A percentile compares a stretch with the other conserved stretches of the same genome.
Evolutionary conservation across 768 basidiomycete species (phyloP).

Genomic region (Bullera alba): DNA sequence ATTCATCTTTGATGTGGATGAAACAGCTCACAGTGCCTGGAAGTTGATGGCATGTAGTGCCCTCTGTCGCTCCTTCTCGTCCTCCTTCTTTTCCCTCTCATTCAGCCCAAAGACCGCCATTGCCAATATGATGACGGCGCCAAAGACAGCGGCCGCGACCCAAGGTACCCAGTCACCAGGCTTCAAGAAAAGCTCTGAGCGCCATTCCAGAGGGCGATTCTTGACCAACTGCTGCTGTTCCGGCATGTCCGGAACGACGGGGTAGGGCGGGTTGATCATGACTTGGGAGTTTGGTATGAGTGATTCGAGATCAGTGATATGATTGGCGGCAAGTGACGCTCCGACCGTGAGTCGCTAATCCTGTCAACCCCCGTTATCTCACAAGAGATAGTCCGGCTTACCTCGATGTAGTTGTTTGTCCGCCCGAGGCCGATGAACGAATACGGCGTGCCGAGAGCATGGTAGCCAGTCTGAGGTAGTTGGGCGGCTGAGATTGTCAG

Average conservation of each 20-base stretch:
- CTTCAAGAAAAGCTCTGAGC: conserved; percentile 76
- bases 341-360: conserved; percentile 81
- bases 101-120: conserved; percentile 79
- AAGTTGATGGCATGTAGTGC: conserved; percentile 96
- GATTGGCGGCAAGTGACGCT: conserved; percentile 64
- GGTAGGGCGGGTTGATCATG: conserved; percentile 68
- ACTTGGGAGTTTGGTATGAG: conserved; percentile 96
- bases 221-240: conserved; percentile 5
- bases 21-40: conserved; percentile 66
- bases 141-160: conserved; percentile 84
- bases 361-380: background rate
- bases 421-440: conserved; percentile 93
- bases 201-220: conserved; percentile 57
- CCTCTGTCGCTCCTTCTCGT: conserved; percentile 80
- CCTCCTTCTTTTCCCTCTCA: conserved; percentile 92
- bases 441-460: conserved; percentile 82
- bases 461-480: conserved; percentile 86
- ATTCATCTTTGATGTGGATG: no score
- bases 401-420: conserved; percentile 97
- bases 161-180: conserved; percentile 97
- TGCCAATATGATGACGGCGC: conserved; percentile 64
- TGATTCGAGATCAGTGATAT: conserved; percentile 89
- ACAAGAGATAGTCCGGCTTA: conserved; percentile 8
- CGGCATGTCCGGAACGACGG: background rate
- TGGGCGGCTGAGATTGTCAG: conserved; percentile 61